Evolutionary conservation across 345 rosid species (phyloP).

Genomic region (Gynandropsis gynandra): DNA sequence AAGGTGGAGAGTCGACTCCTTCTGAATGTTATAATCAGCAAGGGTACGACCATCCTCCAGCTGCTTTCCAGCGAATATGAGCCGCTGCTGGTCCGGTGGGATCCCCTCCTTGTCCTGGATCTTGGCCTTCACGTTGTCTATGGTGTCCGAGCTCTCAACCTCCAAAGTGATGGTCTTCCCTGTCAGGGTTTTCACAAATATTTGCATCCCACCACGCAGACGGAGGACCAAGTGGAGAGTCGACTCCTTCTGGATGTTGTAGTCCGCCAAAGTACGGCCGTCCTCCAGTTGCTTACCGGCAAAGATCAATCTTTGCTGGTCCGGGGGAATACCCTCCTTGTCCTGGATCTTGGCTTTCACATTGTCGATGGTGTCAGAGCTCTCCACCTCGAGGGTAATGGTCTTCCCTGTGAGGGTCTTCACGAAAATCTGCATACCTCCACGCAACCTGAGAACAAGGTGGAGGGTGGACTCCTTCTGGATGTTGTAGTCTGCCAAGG

Average conservation of each 20-base stretch:
- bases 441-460: constrained; percentile 34
- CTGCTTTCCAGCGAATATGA: no score
- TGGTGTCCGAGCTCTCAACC: no score
- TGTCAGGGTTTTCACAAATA: no score
- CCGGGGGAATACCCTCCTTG: constrained; percentile 35
- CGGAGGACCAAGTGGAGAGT: constrained; percentile 36
- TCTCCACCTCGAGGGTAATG: constrained; percentile 32
- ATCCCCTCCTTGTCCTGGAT: no score
- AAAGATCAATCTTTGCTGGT: constrained; percentile 35
- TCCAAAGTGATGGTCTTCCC: no score
- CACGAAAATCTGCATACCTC: constrained; percentile 43
- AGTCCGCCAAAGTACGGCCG: constrained; percentile 33
- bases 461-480: constrained; percentile 41
- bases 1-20: no score
- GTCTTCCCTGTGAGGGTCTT: constrained; percentile 34
- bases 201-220: constrained; percentile 38
- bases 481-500: constrained; percentile 34
- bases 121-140: no score
- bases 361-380: constrained; percentile 32
- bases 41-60: no score
- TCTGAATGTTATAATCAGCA: no score
- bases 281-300: constrained; percentile 38
- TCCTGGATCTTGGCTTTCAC: constrained; percentile 38
- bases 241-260: constrained; percentile 37
- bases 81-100: no score